Evolutionary conservation across 2,329 filamentous ascomycete genomes (phyloP), one percentile per base, ranked within the genome.

Genomic region (Aureobasidium sp.): DNA sequence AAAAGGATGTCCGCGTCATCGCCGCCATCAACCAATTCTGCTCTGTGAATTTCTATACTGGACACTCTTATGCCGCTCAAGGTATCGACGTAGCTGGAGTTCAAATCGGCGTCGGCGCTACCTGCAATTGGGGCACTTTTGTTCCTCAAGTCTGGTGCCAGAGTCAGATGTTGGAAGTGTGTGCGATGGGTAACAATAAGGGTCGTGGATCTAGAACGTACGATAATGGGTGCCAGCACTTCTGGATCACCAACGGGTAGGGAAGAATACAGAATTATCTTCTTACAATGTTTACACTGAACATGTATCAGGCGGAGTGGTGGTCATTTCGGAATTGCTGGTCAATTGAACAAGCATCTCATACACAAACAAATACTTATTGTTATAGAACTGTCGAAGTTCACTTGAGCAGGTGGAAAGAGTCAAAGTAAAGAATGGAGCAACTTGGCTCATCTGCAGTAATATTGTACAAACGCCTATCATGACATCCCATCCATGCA

Each of bases 101-200:
- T 9, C 20, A 15, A 17, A 15, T 48, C 5, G 26, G 20, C 7
- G 32, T 59, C 1, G 29, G 43, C 13, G 41, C 43, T 12, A 46
- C 7, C 5, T 59, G 55, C 6, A 8, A 8, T 8, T 39, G 5
- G 13, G 55, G 32, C 7, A 48, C 43, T 12, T 59, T 48, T 59
- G 43, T 59, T 7, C 55, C 55, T 3, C 13, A 37, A 32, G 43
- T 17, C 8, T 59, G 55, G 55, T 59, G 55, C 20, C 32, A 59
- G 55, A n/a, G 13, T 26, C 55, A 59, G 55, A 48, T 59, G 43
- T 48, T 39, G 20, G 55, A 59, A 43, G 24, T 29, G 15, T 59
- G 55, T n/a, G 32, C 32, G 0, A 7, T 3, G 13, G 55, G 55
- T 5, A 9, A 7, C 6, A 10, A 10, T 1, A 59, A 29, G 29